Evolutionary conservation across 2,329 filamentous ascomycete genomes (phyloP), one percentile per base, ranked within the genome.

Genomic region (Nemania abortiva): DNA sequence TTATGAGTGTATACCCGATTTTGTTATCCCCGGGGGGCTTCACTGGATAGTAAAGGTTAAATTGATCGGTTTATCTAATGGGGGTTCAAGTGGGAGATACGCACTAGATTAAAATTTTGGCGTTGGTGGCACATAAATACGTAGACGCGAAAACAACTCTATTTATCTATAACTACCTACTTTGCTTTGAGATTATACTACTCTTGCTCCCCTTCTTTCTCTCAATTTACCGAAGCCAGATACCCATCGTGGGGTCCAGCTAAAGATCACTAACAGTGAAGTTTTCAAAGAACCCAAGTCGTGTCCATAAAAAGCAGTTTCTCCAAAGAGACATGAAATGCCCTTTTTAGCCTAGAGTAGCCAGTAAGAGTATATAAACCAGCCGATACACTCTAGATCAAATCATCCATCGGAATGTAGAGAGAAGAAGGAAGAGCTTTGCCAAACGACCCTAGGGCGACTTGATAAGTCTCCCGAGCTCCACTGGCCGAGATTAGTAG

Each of bases 71-170:
- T n/a, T 18, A 6, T 55, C 22, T 24, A 5, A 11, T 10, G 24
- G 15, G 29, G 20, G 9, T 22, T 24, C 29, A 31, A 15, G 39
- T 6, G 3, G 13, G 37, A 45, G 22, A 54, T 24, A 15, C 18
- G 45, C 39, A 6, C 10, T 18, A 34, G 24, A 29, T 50, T 47
- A 50, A 42, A 63, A 62, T 39, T 6, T 31, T n/a, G 63, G 63
- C 47, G 53, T 69, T 63, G 13, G 54, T 55, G 22, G 37, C 5
- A 22, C n/a, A 34, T 2, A 42, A 53, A 50, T 52, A 52, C 3
- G 6, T 27, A 20, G 56, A 47, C 9, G 31, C 15, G 49, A 49
- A 49, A 49, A 29, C 11, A 13, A 11, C 22, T 45, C 22, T 11
- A n/a, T 50, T 54, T 18, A 37, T 5, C n/a, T 15, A 60, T 55